Evolutionary conservation across 2,329 filamentous ascomycete genomes (phyloP).

Genomic region (Pseudogymnoascus sp.): DNA sequence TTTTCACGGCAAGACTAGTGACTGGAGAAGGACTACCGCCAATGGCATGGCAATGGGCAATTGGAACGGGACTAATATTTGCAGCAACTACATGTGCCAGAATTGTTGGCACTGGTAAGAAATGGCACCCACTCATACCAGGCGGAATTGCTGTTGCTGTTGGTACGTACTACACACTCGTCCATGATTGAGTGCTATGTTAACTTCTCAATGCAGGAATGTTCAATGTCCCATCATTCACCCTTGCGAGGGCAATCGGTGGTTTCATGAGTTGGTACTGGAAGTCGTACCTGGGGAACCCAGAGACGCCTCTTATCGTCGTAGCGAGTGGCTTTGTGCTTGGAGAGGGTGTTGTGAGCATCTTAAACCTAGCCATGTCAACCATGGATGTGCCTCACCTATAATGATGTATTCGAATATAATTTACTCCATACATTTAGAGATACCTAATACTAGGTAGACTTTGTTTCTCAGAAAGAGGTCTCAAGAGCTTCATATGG

Average conservation of each 20-base stretch:
- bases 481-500: not conserved
- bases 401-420: slow-evolving; percentile 12
- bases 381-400: slow-evolving; percentile 68
- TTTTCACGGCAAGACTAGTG: slow-evolving; percentile 88
- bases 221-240: slow-evolving; percentile 97
- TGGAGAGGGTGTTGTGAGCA: slow-evolving; percentile 85
- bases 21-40: slow-evolving; percentile 80
- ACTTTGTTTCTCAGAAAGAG: not conserved
- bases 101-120: slow-evolving; percentile 42
- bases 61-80: slow-evolving; percentile 67
- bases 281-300: slow-evolving; percentile 43
- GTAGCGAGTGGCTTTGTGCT: slow-evolving; percentile 83
- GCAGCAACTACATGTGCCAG: slow-evolving; percentile 60
- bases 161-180: slow-evolving; percentile 40
- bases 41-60: slow-evolving; percentile 74
- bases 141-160: slow-evolving; percentile 95
- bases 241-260: slow-evolving; percentile 75
- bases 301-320: slow-evolving; percentile 76
- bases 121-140: slow-evolving; percentile 70
- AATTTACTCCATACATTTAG: not conserved
- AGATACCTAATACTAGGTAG: not conserved
- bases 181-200: slow-evolving; percentile 11
- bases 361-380: slow-evolving; percentile 77
- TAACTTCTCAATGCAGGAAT: slow-evolving; percentile 50
- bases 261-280: slow-evolving; percentile 74